Percentiles rank a stretch among this genome's conserved stretches.
Evolutionary conservation across 2,329 filamentous ascomycete species (phyloP).

Genomic region (Leptographium procerum): DNA sequence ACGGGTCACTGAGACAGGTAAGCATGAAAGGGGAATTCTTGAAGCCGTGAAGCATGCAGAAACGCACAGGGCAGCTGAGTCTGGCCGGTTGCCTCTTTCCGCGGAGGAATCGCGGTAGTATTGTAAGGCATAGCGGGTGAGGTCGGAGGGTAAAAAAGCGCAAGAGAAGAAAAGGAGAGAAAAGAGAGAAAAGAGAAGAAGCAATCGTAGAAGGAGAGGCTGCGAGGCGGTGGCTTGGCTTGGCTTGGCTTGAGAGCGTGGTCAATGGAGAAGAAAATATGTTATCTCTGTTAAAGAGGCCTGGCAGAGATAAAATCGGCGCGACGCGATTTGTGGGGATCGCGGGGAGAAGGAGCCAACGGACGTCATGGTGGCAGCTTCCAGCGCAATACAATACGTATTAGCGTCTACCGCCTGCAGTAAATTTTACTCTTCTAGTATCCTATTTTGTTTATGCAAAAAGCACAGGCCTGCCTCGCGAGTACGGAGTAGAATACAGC

Average conservation of each 20-base stretch:
- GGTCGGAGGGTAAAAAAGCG: background rate
- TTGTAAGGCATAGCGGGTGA: constrained; percentile 68
- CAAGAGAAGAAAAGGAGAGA: background rate
- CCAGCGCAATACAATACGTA: background rate
- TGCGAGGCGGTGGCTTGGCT: background rate
- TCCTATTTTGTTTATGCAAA: background rate
- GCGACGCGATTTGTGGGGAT: constrained; percentile 4
- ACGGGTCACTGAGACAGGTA: constrained; percentile 64
- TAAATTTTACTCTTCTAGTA: background rate
- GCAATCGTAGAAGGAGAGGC: no score
- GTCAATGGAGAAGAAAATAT: background rate
- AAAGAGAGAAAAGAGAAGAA: background rate
- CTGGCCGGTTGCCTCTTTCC: constrained; percentile 74
- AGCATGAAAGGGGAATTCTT: background rate
- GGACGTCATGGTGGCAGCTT: background rate
- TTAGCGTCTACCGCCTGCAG: background rate
- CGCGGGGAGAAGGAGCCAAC: background rate
- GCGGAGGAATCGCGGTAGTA: constrained; percentile 67
- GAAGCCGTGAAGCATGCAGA: background rate
- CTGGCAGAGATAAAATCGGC: background rate
- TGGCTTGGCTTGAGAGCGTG: no score
- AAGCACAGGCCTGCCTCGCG: background rate
- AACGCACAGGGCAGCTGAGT: constrained; percentile 73
- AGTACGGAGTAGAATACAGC: background rate
- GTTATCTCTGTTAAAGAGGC: background rate